Percentiles rank a stretch among this genome's conserved stretches.
Evolutionary conservation across 1,284 basidiomycete species (phyloP).

Genomic region (Rhodotorula sp.): DNA sequence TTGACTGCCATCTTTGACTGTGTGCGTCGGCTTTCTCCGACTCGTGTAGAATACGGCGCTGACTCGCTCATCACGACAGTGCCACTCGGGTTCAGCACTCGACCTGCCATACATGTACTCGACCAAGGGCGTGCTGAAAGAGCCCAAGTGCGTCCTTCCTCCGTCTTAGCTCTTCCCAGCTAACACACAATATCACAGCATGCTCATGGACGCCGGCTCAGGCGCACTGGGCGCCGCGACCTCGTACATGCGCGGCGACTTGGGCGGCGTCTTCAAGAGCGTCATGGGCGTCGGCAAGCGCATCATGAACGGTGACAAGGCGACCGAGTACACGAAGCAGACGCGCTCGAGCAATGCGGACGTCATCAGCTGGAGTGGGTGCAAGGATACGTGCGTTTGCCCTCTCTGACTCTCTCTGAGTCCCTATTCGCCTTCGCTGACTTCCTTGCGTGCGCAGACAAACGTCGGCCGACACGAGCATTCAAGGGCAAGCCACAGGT

Average conservation of each 20-base stretch:
- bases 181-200: conserved; percentile 16
- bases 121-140: conserved; percentile 57
- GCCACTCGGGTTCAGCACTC: conserved; percentile 53
- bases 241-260: conserved; percentile 50
- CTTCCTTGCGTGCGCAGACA: conserved; percentile 9
- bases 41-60: not conserved
- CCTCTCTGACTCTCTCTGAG: no score
- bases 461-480: conserved; percentile 49
- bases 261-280: conserved; percentile 47
- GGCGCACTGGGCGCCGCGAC: conserved; percentile 47
- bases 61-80: conserved; percentile 31
- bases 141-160: conserved; percentile 45
- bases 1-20: conserved; percentile 81
- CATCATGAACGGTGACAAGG: conserved; percentile 48
- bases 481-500: conserved; percentile 44
- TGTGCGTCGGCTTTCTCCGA: conserved; percentile 2
- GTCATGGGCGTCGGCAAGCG: conserved; percentile 49
- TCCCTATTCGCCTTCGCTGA: no score
- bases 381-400: conserved; percentile 16
- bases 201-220: conserved; percentile 41
- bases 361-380: conserved; percentile 48
- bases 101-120: conserved; percentile 52
- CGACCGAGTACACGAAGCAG: conserved; percentile 45
- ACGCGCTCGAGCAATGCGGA: conserved; percentile 45
- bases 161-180: not conserved